Percentiles rank a stretch among this genome's conserved stretches.
phyloP scores from a whole-genome alignment of 2,329 filamentous ascomycete species.

The Trichoderma koningiopsis region DNA sequence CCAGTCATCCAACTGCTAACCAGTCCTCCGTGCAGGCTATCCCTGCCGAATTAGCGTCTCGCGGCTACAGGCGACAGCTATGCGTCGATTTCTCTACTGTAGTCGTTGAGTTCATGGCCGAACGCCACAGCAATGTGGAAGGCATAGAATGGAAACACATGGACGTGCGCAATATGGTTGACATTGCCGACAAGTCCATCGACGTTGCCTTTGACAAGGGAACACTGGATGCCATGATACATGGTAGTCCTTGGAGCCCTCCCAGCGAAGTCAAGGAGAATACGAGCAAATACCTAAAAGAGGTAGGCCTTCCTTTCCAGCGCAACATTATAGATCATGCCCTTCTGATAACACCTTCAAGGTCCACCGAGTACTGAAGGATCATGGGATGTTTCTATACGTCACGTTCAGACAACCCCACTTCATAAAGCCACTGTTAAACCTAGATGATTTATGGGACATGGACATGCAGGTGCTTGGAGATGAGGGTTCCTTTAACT shows the following conservation, averaged over 20 bases:
- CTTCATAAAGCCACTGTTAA: conserved; percentile 53
- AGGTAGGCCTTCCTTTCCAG: conserved; percentile 41
- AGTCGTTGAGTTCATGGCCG: conserved; percentile 55
- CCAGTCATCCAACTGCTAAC: background rate
- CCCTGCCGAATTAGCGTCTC: conserved; percentile 49
- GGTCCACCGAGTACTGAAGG: conserved; percentile 48
- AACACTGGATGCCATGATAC: conserved; percentile 58
- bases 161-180: conserved; percentile 54
- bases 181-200: conserved; percentile 45
- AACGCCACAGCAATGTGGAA: conserved; percentile 41
- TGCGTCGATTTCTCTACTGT: conserved; percentile 60
- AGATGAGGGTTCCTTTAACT: no score
- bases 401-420: conserved; percentile 58
- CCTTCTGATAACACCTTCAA: conserved; percentile 28
- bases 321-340: background rate
- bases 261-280: conserved; percentile 52
- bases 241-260: conserved; percentile 56
- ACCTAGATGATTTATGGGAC: conserved; percentile 37
- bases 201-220: conserved; percentile 61
- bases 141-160: conserved; percentile 53
- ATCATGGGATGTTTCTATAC: conserved; percentile 52
- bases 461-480: no score
- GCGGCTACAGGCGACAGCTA: conserved; percentile 54
- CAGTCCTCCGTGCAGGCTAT: conserved; percentile 45
- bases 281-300: conserved; percentile 50